A percentile compares a stretch with the other conserved stretches of the same genome.
These are phyloP conservation scores for Russula compacta DNA, from an alignment of 768 basidiomycete genomes.

Conservation along the genomic window DNA sequence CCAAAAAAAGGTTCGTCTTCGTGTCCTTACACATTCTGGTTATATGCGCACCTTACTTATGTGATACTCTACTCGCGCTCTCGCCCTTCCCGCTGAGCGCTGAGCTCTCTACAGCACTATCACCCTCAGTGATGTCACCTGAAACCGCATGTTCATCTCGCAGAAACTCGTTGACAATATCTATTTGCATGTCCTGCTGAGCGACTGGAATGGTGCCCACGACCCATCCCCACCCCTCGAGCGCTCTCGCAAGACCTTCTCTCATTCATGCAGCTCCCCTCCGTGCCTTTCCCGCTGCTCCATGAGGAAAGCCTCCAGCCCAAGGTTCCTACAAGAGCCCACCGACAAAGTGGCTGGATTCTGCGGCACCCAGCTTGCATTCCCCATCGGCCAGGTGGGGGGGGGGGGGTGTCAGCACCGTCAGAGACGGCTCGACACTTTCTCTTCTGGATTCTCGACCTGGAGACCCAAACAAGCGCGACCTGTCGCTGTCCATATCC, in stretches of 20 bases:
- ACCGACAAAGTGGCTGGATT: conserved; percentile 38
- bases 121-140: too few relatives aligned
- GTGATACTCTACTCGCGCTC: too few relatives aligned
- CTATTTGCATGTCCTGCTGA: too few relatives aligned
- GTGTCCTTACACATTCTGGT: too few relatives aligned
- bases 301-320: conserved; percentile 20
- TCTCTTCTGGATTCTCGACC: neutral
- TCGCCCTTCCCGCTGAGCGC: too few relatives aligned
- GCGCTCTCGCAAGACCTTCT: conserved; percentile 40
- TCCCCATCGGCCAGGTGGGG: conserved; percentile 22
- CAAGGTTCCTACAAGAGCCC: conserved; percentile 28
- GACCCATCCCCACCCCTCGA: conserved; percentile 41
- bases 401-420: neutral
- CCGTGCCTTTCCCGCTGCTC: conserved; percentile 32
- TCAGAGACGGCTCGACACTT: conserved; percentile 24
- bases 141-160: too few relatives aligned
- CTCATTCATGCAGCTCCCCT: conserved; percentile 53
- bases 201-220: too few relatives aligned
- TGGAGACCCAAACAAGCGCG: conserved; percentile 31
- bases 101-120: too few relatives aligned
- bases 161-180: too few relatives aligned
- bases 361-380: conserved; percentile 46
- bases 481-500: conserved; percentile 50
- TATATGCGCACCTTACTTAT: too few relatives aligned
- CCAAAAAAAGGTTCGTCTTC: too few relatives aligned